Base-by-base conservation (phyloP, 257 asterid genomes). In the Solanum pimpinellifolium region DNA sequence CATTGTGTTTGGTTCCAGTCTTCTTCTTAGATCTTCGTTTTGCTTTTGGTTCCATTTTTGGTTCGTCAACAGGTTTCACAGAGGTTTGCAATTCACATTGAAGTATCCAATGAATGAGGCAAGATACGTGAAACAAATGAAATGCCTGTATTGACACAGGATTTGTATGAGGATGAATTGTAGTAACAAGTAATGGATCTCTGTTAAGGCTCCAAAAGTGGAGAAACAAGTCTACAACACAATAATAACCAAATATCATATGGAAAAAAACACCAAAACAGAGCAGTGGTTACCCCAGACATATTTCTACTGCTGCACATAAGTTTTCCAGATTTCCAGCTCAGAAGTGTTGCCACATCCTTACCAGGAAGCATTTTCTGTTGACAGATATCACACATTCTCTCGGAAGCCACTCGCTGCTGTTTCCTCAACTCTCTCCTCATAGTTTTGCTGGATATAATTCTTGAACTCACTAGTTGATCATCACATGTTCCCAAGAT, bases 291-390 rank as follows among this genome's bases (percentile, higher is more conserved):
- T 85, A 96, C 99, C 96, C 99, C 99, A 49, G 98, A 93, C 66
- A 86, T 80, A 89, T 96, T 96, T 92, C 99, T 92, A 91, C 98
- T 95, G 78, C 99, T 94, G 94, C 99, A 96, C 77, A 86, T 95
- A 88, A 96, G 93, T 91, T 90, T 95, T 69, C 99, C 99, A 85
- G 98, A 94, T 72, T 86, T 94, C 92, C 86, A 90, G 92, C 94
- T 96, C 83, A 96, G 86, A 37, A 96, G 97, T 60, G 98, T 91
- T 31, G 97, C 98, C 83, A 96, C 99, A 85, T 96, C 99, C 91
- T 94, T 95, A 84, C 93, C 88, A 9, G 98, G 98, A 37, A 95
- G 94, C 98, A 96, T 89, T 91, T 91, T 94, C 87, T 92, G 98
- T 88, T 92, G 96, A 91, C 99, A 96, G 89, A 96, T 92, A 91